Percentiles rank a stretch among this genome's conserved stretches.
phyloP scores from a whole-genome alignment of 1,284 basidiomycete genomes.

The Pholiota adiposa region DNA sequence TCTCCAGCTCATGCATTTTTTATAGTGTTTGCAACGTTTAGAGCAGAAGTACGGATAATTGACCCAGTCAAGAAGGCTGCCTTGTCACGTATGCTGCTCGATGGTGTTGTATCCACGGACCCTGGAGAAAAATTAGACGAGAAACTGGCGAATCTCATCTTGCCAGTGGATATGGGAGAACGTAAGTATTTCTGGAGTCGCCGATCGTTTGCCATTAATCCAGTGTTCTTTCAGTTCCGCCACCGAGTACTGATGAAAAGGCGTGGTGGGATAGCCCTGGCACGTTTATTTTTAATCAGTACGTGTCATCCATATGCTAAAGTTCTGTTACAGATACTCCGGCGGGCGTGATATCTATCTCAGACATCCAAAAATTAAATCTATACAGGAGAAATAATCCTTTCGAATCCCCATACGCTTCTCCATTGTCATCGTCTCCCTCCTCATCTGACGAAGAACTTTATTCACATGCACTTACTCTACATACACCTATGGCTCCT shows the following conservation, averaged over 20 bases:
- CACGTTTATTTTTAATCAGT: constrained; percentile 32
- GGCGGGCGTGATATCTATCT: constrained; percentile 62
- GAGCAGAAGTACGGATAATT: constrained; percentile 77
- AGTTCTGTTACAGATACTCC: constrained; percentile 52
- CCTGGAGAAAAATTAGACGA: constrained; percentile 74
- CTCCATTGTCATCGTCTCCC: constrained; percentile 70
- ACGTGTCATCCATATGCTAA: constrained; percentile 8
- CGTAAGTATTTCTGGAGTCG: constrained; percentile 23
- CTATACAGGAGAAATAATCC: constrained; percentile 55
- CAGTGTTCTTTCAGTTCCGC: constrained; percentile 57
- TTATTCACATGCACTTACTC: constrained; percentile 66
- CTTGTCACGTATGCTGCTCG: constrained; percentile 71
- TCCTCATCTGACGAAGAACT: constrained; percentile 84
- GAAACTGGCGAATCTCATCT: constrained; percentile 59
- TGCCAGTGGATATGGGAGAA: constrained; percentile 45
- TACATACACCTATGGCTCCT: constrained; percentile 64
- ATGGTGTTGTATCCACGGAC: constrained; percentile 59
- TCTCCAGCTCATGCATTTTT: constrained; percentile 4
- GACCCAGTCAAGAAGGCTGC: constrained; percentile 77
- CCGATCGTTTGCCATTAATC: constrained; percentile 4
- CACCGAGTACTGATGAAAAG: constrained; percentile 74
- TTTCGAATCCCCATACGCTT: constrained; percentile 68
- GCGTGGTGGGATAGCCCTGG: constrained; percentile 81
- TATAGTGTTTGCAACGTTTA: constrained; percentile 85
- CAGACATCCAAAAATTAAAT: constrained; percentile 41